Evolutionary conservation across 2,329 filamentous ascomycete genomes (phyloP).

Genomic region (Didymella segeticola): DNA sequence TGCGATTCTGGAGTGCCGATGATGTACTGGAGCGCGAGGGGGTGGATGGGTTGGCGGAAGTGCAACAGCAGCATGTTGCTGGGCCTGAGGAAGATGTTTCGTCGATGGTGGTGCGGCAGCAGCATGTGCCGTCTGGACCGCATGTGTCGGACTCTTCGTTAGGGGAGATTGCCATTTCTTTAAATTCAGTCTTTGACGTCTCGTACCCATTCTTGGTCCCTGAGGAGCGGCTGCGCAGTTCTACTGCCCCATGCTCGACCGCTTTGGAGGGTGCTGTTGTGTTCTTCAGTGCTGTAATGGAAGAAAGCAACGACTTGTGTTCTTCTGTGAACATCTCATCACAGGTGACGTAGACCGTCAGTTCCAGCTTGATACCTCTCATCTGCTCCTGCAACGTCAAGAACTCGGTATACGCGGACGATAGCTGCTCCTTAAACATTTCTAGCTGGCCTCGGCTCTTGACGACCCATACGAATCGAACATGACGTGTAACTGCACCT

Average conservation of each 20-base stretch:
- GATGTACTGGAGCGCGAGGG: slow-evolving; percentile 14
- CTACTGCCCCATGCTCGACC: slow-evolving; percentile 25
- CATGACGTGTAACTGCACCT: slow-evolving; percentile 54
- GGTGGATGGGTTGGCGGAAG: background rate
- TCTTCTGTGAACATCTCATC: slow-evolving; percentile 56
- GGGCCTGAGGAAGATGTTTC: slow-evolving; percentile 22
- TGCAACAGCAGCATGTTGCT: slow-evolving; percentile 27
- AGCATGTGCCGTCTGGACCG: slow-evolving; percentile 50
- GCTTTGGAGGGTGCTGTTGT: slow-evolving; percentile 4
- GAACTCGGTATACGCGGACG: slow-evolving; percentile 53
- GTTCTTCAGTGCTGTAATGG: slow-evolving; percentile 28
- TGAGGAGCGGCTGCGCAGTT: slow-evolving; percentile 22
- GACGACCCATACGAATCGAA: slow-evolving; percentile 66
- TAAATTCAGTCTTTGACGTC: slow-evolving; percentile 24
- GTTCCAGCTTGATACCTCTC: slow-evolving; percentile 54
- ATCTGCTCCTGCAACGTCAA: slow-evolving; percentile 46
- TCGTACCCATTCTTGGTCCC: slow-evolving; percentile 27
- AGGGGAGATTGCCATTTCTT: slow-evolving; percentile 2
- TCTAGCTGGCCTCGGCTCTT: slow-evolving; percentile 60
- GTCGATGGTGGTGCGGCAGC: slow-evolving; percentile 58
- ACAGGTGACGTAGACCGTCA: slow-evolving; percentile 64
- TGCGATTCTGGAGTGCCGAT: slow-evolving; percentile 13
- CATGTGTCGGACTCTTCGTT: slow-evolving; percentile 34
- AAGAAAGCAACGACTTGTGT: slow-evolving; percentile 41
- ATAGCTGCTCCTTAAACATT: slow-evolving; percentile 62